These are phyloP conservation scores for Coniella vitis DNA, from an alignment of 2,329 filamentous ascomycete genomes.

Conservation along the genomic window DNA sequence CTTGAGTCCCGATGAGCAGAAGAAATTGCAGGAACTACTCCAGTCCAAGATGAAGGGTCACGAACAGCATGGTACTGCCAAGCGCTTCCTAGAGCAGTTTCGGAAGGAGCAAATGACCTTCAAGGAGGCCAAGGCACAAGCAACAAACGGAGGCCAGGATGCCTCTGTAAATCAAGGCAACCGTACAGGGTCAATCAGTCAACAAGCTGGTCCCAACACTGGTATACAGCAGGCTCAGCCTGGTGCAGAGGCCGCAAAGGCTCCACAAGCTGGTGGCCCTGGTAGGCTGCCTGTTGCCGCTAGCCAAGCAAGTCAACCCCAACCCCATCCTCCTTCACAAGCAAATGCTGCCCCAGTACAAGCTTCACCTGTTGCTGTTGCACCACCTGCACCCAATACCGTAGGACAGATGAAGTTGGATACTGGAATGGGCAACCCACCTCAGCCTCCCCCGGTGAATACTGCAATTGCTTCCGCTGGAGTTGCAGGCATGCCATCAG, in stretches of 20 bases:
- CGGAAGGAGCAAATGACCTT: constrained; percentile 37
- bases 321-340: constrained; percentile 19
- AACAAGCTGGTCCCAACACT: constrained; percentile 20
- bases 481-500: constrained; percentile 29
- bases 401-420: constrained; percentile 31
- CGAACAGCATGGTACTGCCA: constrained; percentile 40
- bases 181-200: constrained; percentile 11
- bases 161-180: constrained; percentile 13
- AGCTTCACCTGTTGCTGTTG: constrained; percentile 19
- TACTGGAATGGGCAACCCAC: constrained; percentile 24
- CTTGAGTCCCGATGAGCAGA: constrained; percentile 40
- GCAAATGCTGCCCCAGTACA: constrained; percentile 9
- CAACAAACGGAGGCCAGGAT: constrained; percentile 16
- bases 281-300: constrained; percentile 21
- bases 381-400: constrained; percentile 18
- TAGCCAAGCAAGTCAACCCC: constrained; percentile 16
- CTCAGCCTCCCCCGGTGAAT: constrained; percentile 18
- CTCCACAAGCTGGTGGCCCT: constrained; percentile 29
- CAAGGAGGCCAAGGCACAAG: constrained; percentile 20
- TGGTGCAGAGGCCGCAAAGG: constrained; percentile 40
- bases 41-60: constrained; percentile 36
- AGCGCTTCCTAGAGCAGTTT: constrained; percentile 41
- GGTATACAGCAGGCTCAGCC: constrained; percentile 30
- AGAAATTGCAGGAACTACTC: constrained; percentile 35
- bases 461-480: constrained; percentile 27